These are phyloP conservation scores for Thelonectria discophora DNA, from an alignment of 2,329 filamentous ascomycete genomes.

Conservation along the genomic window DNA sequence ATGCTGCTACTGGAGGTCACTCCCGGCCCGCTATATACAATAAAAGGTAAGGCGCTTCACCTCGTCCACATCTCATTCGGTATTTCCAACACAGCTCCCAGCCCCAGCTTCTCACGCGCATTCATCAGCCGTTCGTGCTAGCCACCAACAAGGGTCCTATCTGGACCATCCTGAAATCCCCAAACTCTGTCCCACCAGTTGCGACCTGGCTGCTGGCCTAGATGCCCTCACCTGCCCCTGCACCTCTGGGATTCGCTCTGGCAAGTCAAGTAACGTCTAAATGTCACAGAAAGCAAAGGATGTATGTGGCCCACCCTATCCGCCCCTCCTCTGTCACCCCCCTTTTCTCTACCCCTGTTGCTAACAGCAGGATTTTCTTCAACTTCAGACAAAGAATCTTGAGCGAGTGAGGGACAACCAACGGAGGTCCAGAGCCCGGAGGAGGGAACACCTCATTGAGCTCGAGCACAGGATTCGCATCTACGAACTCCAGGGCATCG, in stretches of 20 bases:
- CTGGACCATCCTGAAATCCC: constrained; percentile 13
- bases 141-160: constrained; percentile 7
- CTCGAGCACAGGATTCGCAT: constrained; percentile 69
- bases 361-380: constrained; percentile 29
- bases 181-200: constrained; percentile 24
- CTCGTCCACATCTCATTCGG: constrained; percentile 12
- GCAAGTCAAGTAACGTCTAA: constrained; percentile 39
- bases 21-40: constrained; percentile 10
- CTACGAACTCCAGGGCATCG: constrained; percentile 72
- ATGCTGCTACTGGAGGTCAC: constrained; percentile 8
- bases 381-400: constrained; percentile 50
- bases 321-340: constrained; percentile 10
- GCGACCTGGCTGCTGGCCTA: constrained; percentile 31
- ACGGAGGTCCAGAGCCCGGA: constrained; percentile 75
- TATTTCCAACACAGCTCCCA: constrained; percentile 12
- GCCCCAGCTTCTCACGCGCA: constrained; percentile 10
- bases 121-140: constrained; percentile 5
- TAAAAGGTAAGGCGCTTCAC: constrained; percentile 21
- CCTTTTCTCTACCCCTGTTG: constrained; percentile 24
- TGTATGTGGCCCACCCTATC: constrained; percentile 38
- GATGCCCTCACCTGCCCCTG: constrained; percentile 34
- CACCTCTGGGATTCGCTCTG: constrained; percentile 22
- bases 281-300: constrained; percentile 44
- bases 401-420: constrained; percentile 79
- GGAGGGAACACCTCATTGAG: constrained; percentile 77